Evolutionary conservation across 1,284 basidiomycete species (phyloP).

Genomic region (Malassezia sp.): DNA sequence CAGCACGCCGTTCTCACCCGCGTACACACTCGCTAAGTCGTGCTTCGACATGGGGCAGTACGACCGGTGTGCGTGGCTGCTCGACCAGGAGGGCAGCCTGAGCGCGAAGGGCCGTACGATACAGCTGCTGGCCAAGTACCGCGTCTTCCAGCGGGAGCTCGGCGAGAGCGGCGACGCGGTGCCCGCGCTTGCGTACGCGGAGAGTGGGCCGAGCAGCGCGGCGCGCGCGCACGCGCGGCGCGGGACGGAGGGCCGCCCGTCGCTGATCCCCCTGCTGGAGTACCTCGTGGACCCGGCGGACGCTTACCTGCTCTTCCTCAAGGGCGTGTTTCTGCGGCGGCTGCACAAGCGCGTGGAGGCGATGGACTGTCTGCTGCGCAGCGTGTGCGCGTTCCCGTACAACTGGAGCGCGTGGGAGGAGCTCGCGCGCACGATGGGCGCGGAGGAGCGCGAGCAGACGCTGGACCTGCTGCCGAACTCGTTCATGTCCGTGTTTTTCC

Average conservation of each 20-base stretch:
- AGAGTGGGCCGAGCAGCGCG: no score
- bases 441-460: slow-evolving; percentile 24
- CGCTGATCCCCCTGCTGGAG: slow-evolving; percentile 27
- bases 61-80: slow-evolving; percentile 56
- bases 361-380: slow-evolving; percentile 66
- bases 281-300: slow-evolving; percentile 32
- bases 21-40: slow-evolving; percentile 60
- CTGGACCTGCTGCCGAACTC: slow-evolving; percentile 61
- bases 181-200: slow-evolving; percentile 20
- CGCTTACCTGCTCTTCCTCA: slow-evolving; percentile 39
- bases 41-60: slow-evolving; percentile 72
- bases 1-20: slow-evolving; percentile 45
- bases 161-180: slow-evolving; percentile 25
- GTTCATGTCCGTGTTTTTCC: slow-evolving; percentile 68
- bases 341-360: slow-evolving; percentile 54
- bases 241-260: slow-evolving; percentile 3
- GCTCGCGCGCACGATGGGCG: slow-evolving; percentile 36
- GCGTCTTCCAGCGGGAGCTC: slow-evolving; percentile 48
- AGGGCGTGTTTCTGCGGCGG: slow-evolving; percentile 40
- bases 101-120: slow-evolving; percentile 61
- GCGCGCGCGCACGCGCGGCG: no score
- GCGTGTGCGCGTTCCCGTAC: slow-evolving; percentile 72
- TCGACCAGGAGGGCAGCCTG: slow-evolving; percentile 16
- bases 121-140: slow-evolving; percentile 65
- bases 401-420: slow-evolving; percentile 83